Evolutionary conservation across 306 rosid species (phyloP).

Genomic region (Castanea sativa): DNA sequence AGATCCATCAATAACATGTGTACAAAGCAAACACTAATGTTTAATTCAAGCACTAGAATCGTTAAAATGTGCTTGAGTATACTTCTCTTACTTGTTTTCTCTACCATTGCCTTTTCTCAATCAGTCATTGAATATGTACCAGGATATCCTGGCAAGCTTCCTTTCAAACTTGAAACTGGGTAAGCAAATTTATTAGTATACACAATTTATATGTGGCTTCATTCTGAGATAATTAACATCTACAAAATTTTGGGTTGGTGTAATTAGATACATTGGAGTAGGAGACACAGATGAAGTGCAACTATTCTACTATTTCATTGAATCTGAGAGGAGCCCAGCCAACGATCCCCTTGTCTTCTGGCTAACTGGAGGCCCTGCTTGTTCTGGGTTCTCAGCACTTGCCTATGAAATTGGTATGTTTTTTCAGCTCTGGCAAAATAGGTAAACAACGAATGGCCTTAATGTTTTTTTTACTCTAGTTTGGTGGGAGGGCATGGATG

Average conservation of each 20-base stretch:
- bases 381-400: conserved; percentile 19
- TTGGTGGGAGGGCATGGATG: neutral
- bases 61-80: neutral
- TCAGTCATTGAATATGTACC: neutral
- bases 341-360: conserved; percentile 26
- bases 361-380: conserved; percentile 33
- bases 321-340: conserved; percentile 20
- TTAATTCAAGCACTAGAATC: neutral
- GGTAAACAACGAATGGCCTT: too few relatives aligned
- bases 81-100: neutral
- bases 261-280: conserved; percentile 17
- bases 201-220: too few relatives aligned
- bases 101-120: conserved; percentile 5
- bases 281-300: conserved; percentile 17
- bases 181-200: neutral
- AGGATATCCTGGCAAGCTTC: conserved; percentile 3
- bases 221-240: neutral
- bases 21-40: neutral
- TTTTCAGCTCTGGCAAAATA: too few relatives aligned
- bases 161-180: conserved; percentile 18
- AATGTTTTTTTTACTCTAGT: too few relatives aligned
- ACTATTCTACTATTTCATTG: conserved; percentile 27
- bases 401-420: conserved; percentile 21
- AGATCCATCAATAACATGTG: neutral
- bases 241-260: neutral